A percentile compares a stretch with the other conserved stretches of the same genome.
phyloP scores from a whole-genome alignment of 2,329 filamentous ascomycete species.

The Fusarium continuum region DNA sequence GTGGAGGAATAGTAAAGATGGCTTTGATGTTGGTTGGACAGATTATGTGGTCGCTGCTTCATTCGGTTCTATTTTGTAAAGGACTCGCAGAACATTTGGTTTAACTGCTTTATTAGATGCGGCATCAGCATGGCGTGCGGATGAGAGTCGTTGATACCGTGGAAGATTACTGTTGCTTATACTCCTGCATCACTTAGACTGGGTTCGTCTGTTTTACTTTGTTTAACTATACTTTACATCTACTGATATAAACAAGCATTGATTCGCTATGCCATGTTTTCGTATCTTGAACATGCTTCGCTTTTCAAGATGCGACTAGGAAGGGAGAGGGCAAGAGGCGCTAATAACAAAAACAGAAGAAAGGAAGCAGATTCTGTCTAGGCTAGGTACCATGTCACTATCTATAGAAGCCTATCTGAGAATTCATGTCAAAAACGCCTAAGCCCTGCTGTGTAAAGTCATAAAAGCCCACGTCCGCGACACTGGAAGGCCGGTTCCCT shows the following conservation, averaged over 20 bases:
- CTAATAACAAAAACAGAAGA: neutral
- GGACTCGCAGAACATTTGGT: neutral
- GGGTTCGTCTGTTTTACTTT: constrained; percentile 8
- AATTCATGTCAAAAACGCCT: constrained; percentile 5
- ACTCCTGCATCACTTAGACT: constrained; percentile 34
- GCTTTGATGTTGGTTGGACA: neutral
- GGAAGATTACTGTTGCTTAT: constrained; percentile 31
- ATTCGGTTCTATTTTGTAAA: constrained; percentile 9
- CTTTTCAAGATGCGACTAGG: too few species aligned
- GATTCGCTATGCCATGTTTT: neutral
- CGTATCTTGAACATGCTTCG: neutral
- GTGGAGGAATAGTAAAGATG: neutral
- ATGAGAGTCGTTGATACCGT: neutral
- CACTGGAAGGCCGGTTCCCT: neutral
- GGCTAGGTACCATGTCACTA: neutral
- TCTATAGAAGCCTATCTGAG: constrained; percentile 1
- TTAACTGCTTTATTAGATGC: constrained; percentile 18
- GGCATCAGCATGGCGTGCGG: constrained; percentile 23
- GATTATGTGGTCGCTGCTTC: neutral
- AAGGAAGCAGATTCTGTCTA: neutral
- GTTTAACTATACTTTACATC: constrained; percentile 1
- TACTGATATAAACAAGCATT: neutral
- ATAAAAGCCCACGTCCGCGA: neutral
- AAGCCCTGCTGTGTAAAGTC: constrained; percentile 3
- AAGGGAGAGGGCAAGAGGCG: too few species aligned